These are phyloP conservation scores for Hymenoscyphus linearis DNA, from an alignment of 2,329 filamentous ascomycete genomes.

Conservation along the genomic window DNA sequence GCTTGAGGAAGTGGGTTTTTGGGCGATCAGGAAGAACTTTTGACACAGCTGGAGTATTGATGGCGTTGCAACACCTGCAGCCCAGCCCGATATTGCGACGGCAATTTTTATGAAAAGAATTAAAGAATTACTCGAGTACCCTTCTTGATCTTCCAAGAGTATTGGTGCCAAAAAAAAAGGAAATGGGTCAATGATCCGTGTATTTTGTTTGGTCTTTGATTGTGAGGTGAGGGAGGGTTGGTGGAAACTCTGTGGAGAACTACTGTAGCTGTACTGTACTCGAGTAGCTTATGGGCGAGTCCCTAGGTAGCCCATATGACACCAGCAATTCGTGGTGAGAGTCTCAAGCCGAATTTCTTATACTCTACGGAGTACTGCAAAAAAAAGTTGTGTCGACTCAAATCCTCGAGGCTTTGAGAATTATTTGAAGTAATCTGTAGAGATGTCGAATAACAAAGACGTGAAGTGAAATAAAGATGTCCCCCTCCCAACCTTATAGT, in stretches of 20 bases:
- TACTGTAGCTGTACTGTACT: too few species aligned
- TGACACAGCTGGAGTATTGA: conserved; percentile 9
- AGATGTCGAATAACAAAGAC: too few species aligned
- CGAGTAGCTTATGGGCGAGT: neutral
- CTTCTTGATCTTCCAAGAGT: neutral
- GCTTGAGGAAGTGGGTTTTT: conserved; percentile 1
- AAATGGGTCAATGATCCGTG: neutral
- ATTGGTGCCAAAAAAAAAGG: neutral
- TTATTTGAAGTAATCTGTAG: too few species aligned
- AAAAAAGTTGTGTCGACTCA: too few species aligned
- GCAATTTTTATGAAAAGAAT: neutral
- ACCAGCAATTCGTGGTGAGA: too few species aligned
- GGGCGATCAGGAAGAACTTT: conserved; percentile 15
- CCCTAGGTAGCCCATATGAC: too few species aligned
- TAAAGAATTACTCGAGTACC: neutral
- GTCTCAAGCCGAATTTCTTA: too few species aligned
- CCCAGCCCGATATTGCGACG: conserved; percentile 1
- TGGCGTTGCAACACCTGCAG: conserved; percentile 12
- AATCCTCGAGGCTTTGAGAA: too few species aligned
- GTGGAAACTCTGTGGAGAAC: neutral
- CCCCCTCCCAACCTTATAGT: too few species aligned
- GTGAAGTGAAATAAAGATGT: too few species aligned
- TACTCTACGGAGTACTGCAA: too few species aligned
- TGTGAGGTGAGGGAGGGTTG: neutral
- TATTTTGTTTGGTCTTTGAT: too few species aligned